A percentile compares a stretch with the other conserved stretches of the same genome.
phyloP scores from a whole-genome alignment of 2,329 filamentous ascomycete species.

The Zelopaecilomyces penicillatus region DNA sequence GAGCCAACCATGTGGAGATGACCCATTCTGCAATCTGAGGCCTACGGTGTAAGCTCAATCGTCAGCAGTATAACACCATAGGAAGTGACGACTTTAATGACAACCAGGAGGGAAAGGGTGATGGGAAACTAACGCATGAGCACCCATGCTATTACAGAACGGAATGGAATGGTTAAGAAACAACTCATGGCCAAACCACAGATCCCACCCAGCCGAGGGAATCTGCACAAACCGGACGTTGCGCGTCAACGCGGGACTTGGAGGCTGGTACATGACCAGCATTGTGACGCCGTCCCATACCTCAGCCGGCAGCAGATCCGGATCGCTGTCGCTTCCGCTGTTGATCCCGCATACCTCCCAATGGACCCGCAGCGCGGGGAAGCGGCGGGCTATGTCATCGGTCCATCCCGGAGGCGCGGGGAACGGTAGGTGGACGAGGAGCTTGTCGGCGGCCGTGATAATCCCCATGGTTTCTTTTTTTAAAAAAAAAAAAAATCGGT shows the following conservation, averaged over 20 bases:
- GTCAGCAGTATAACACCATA: background rate
- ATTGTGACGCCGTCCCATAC: conserved; percentile 34
- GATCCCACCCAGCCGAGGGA: conserved; percentile 34
- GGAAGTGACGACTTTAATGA: background rate
- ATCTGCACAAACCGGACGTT: conserved; percentile 37
- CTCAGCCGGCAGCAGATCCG: conserved; percentile 21
- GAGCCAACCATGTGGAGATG: conserved; percentile 25
- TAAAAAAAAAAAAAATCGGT: too few relatives aligned
- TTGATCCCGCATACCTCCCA: conserved; percentile 19
- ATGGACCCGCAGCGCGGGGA: conserved; percentile 30
- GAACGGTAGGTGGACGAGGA: conserved; percentile 29
- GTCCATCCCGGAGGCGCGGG: conserved; percentile 26
- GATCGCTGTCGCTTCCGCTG: conserved; percentile 11
- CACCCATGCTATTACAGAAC: conserved; percentile 34
- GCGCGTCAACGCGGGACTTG: conserved; percentile 21
- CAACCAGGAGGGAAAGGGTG: background rate
- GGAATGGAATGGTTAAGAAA: conserved; percentile 26
- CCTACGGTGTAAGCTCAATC: conserved; percentile 9
- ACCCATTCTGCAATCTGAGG: conserved; percentile 35
- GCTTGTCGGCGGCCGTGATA: conserved; percentile 27
- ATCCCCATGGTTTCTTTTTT: too few relatives aligned
- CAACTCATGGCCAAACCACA: conserved; percentile 26
- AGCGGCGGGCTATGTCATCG: conserved; percentile 21
- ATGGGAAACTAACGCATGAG: conserved; percentile 28
- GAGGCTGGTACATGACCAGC: conserved; percentile 24